These are phyloP conservation scores for Entamoeba nuttalli DNA, from an alignment of 208 protist genomes.

Conservation along the genomic window DNA sequence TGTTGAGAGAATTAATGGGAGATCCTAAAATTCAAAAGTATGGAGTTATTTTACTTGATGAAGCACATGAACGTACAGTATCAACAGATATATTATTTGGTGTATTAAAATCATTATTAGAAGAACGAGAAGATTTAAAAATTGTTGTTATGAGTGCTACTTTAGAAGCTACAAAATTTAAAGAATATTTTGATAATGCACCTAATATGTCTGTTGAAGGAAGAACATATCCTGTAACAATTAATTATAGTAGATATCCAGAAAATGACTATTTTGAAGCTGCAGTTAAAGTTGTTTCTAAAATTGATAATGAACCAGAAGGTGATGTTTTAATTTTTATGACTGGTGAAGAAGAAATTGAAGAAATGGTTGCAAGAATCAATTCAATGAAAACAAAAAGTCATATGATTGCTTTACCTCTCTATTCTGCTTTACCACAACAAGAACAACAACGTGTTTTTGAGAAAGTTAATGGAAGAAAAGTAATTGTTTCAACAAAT, in stretches of 20 bases:
- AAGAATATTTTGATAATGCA: conserved; percentile 8
- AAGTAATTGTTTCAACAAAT: conserved; percentile 38
- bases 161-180: conserved; percentile 7
- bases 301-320: background rate
- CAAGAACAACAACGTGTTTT: conserved; percentile 14
- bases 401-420: background rate
- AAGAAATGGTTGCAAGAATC: background rate
- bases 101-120: conserved; percentile 64
- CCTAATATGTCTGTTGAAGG: conserved; percentile 10
- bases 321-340: conserved; percentile 28
- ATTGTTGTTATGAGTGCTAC: conserved; percentile 18
- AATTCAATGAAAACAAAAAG: background rate
- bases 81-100: conserved; percentile 92
- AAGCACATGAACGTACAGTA: conserved; percentile 94
- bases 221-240: conserved; percentile 14
- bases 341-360: conserved; percentile 30
- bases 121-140: conserved; percentile 3
- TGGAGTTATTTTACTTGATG: conserved; percentile 89
- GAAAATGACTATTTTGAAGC: conserved; percentile 16
- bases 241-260: conserved; percentile 9
- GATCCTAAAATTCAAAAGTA: conserved; percentile 71
- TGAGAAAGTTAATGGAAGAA: background rate
- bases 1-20: conserved; percentile 79
- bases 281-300: background rate
- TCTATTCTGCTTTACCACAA: conserved; percentile 9